Base-by-base conservation (phyloP, 2,329 filamentous ascomycete species). In the Cryphonectria naterciae region DNA sequence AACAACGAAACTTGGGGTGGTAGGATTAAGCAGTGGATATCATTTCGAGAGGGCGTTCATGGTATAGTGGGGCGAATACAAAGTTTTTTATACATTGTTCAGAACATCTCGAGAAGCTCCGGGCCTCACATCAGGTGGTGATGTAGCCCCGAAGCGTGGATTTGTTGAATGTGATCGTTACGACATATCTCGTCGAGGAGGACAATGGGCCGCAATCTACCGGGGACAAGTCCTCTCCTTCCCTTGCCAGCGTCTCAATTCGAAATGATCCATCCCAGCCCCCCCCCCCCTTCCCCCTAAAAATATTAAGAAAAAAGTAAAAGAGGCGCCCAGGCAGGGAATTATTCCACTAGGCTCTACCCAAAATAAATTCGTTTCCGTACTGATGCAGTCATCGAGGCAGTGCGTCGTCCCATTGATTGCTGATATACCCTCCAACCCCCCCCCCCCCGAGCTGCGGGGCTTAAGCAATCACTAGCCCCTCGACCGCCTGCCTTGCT, bases 401-500 rank as follows among this genome's bases (percentile, higher is more conserved):
- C 46, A 52, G n/a, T n/a, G 49, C 49, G n/a, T n/a, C 7, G 49
- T 25, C 49, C 49, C 49, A 54, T 54, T n/a, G 49, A 54, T 54
- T n/a, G 49, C n/a, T 25, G 22, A 10, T 39, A 8, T 39, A 7
- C 46, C 17, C 46, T n/a, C n/a, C n/a, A n/a, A n/a, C n/a, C n/a
- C n/a, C n/a, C n/a, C n/a, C n/a, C n/a, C n/a, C n/a, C 17, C 22
- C 19, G 19, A n/a, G 19, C 19, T 52, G 22, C 46, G 22, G 10
- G 19, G 46, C 6, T 22, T n/a, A 88, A 25, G 85, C 81, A 78
- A 91, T 89, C 17, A 87, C 80, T 35, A 91, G 78, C 39, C 82
- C 83, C 41, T 88, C 85, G 67, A 90, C 81, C 2, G 87, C 85
- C 61, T 81, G 75, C 71, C 85, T 84, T 6, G 88, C 88, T 43